Evolutionary conservation across 2,329 filamentous ascomycete genomes (phyloP), one percentile per base, ranked within the genome.

Genomic region (Cercospora zeina): DNA sequence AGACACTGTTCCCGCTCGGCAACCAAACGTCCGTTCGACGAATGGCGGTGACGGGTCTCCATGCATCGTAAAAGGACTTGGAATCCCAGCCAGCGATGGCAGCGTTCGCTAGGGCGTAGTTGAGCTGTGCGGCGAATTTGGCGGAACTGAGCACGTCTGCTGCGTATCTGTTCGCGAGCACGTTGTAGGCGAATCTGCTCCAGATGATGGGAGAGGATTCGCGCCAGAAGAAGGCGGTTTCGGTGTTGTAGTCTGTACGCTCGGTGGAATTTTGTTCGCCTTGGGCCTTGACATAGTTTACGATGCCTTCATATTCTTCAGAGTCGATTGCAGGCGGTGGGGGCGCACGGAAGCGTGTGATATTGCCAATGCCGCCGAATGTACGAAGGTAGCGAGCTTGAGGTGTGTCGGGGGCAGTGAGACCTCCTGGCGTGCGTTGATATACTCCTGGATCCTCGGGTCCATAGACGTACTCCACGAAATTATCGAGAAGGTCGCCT

Each of bases 101-200:
- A 42, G 71, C 70, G 54, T 73, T 73, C 19, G 69, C 67, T 14
- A 71, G 63, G 8, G 71, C 71, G 54, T 71, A 72, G 58, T 73
- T 70, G 21, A 73, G 61, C 50, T 72, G 69, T 0, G 67, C 65
- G 33, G 71, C 72, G 67, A 72, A 71, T 47, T 69, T 70, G 13
- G 71, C 71, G 4, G 71, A 69, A 3, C 37, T 60, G 7, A 66
- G 36, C 8, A 73, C 69, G 50, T 73, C 64, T 10, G 57, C 67
- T 1, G 69, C 66, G 19, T 68, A 65, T 7, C 42, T 59, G 47
- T 67, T 61, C 1, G 69, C 69, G 19, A 73, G 58, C 8, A 70
- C 67, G 5, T 63, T 66, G 42, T 68, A 68, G 0, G 69, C 70
- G 37, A 73, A 56, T 11, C 71, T 69, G 50, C 67, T 71, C 70